Evolutionary conservation across 1,139 yeast genomes (phyloP), one percentile per base, ranked within the genome.

Genomic region (Kodamaea sp.): DNA sequence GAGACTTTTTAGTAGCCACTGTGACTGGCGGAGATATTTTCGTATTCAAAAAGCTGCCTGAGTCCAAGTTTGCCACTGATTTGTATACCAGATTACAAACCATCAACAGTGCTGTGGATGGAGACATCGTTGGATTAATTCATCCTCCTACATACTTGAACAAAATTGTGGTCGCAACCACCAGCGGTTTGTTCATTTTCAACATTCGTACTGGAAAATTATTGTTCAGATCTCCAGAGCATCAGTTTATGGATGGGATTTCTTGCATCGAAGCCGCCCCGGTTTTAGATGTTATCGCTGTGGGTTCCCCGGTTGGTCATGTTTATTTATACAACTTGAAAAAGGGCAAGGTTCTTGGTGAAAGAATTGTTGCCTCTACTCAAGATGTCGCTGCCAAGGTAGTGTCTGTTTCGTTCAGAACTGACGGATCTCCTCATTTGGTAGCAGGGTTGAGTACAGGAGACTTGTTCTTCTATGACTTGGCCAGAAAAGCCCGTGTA

Each of bases 81-180:
- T 73, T 76, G 38, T 84, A 89, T 58, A 80, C 95, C 4, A 69
- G 80, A 10, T 61, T 88, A 35, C 54, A 52, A 29, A 59, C 66
- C 32, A 62, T 87, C 31, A 73, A 69, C 37, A 70, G 81, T 3
- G 59, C 67, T 20, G 61, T 81, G 11, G 81, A 81, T 46, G 96
- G 96, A 22, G 71, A 69, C 2, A 73, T 92, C 20, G 82, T 83
- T 9, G 82, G 81, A 22, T 48, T 89, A 18, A 53, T 78, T 8
- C 99, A 94, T 59, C 84, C 95, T 32, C 89, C 97, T 24, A 92
- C 99, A 0, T 90, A 92, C 55, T 64, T 94, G 54, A 94, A 94
- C 67, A 94, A 94, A 55, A 65, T 94, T 24, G 83, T 85, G 2
- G 80, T 92, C 22, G 90, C 80, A 18, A 77, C 92, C 3, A 78